phyloP scores from a whole-genome alignment of 73 alveolate genomes.

The Paramecium sexaurelia region DNA sequence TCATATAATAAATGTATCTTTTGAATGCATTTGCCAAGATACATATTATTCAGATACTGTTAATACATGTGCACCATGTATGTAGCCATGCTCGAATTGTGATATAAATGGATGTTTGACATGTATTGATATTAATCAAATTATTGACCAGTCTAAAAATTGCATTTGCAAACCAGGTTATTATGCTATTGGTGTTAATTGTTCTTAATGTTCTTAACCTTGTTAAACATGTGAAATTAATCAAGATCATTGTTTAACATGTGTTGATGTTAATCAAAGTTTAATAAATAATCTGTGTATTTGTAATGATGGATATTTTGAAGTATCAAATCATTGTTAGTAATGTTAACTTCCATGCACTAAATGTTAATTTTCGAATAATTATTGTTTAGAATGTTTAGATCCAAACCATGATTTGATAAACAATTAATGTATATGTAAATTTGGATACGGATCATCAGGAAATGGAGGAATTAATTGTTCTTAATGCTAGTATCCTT shows the following conservation, averaged over 20 bases:
- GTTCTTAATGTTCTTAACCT: background rate
- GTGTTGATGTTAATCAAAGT: slow-evolving; percentile 11
- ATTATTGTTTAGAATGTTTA: background rate
- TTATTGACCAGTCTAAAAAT: background rate
- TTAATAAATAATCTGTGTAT: background rate
- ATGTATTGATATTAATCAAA: background rate
- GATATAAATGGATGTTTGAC: background rate
- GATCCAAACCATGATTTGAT: background rate
- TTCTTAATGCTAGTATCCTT: background rate
- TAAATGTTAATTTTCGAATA: background rate
- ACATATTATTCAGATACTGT: background rate
- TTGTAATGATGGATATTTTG: slow-evolving; percentile 39
- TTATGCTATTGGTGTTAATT: background rate
- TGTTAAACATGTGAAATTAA: background rate
- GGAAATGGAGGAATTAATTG: background rate
- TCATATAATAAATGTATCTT: background rate
- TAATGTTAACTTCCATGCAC: background rate
- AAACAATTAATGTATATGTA: background rate
- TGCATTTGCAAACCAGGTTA: background rate
- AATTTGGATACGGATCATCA: background rate
- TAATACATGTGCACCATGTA: background rate
- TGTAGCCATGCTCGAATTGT: background rate
- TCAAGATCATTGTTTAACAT: background rate
- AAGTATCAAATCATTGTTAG: background rate
- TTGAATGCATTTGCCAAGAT: background rate